Evolutionary conservation across 1,284 basidiomycete species (phyloP), one percentile per base, ranked within the genome.

Genomic region (Xerocomus amazonicus): DNA sequence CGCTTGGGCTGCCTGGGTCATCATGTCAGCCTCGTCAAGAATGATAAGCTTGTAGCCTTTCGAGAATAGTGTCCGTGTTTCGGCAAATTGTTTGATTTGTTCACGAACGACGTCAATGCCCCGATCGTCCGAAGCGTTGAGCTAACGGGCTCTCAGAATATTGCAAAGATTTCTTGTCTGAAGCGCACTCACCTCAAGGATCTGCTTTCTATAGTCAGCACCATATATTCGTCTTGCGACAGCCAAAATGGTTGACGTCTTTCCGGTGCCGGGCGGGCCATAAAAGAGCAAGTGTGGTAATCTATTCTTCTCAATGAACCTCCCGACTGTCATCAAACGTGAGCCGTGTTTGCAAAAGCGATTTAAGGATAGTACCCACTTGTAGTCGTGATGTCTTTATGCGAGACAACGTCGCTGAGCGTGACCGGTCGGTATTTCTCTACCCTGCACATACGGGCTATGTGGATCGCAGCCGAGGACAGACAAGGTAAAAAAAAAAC

Each of bases 11-110:
- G 92, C 89, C 56, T 94, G 90, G 0, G 97, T 99, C 97, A 99
- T 99, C 87, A 97, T 97, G 75, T 99, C 97, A 17, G 97, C 97
- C 70, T 99, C 97, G 61, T 99, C 97, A 26, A 99, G 83, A 52
- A 99, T 87, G 68, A 99, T 97, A 62, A 99, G 84, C 68, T 99
- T 99, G 83, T 89, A 98, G 26, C 92, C 92, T 59, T 93, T 93
- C 6, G 91, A 83, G 61, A 87, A 87, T 10, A 98, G 74, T 26
- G 94, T 97, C 50, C 93, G 84, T 13, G 96, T 98, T 72, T 95
- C 92, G 1, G 96, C 95, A 61, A 99, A 99, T 66, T 92, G 92
- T 70, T 99, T 99, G 71, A 99, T 96, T 75, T 97, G 95, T 65
- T 98, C 97, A 43, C 97, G 83, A 6, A 99, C 97, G 41, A 98